Conservation (phyloP, 2,329 filamentous ascomycete species). For the Elsinoe batatas region DNA sequence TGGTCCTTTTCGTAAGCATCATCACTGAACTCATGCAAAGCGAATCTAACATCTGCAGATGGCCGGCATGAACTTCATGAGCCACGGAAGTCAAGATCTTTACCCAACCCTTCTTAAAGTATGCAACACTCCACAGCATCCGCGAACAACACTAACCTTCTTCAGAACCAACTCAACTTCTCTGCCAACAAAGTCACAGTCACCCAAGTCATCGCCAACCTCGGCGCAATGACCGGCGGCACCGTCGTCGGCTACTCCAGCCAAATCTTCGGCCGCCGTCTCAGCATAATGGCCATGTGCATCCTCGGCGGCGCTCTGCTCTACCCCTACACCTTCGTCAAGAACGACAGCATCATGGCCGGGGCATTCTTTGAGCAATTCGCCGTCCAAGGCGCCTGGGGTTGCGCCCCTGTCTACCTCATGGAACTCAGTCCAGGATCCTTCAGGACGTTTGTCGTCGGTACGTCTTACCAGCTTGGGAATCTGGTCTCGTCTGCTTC, state of each 20-base stretch:
- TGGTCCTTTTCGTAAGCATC: slow-evolving; percentile 64
- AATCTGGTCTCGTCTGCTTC: slow-evolving; percentile 33
- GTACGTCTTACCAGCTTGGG: slow-evolving; percentile 32
- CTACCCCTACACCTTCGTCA: slow-evolving; percentile 27
- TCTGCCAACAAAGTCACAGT: slow-evolving; percentile 33
- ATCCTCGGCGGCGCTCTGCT: slow-evolving; percentile 29
- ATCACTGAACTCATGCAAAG: slow-evolving; percentile 18
- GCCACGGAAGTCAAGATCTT: slow-evolving; percentile 31
- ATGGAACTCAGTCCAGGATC: slow-evolving; percentile 28
- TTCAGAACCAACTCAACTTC: slow-evolving; percentile 44
- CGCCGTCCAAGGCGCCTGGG: slow-evolving; percentile 31
- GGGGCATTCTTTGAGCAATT: slow-evolving; percentile 31
- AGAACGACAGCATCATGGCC: slow-evolving; percentile 25
- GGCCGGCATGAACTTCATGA: slow-evolving; percentile 29
- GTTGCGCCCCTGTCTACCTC: slow-evolving; percentile 31
- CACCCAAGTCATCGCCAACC: slow-evolving; percentile 36
- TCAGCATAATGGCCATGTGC: slow-evolving; percentile 31
- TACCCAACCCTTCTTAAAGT: slow-evolving; percentile 31
- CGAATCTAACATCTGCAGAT: slow-evolving; percentile 19
- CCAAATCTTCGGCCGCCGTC: slow-evolving; percentile 28
- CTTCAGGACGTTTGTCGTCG: slow-evolving; percentile 29
- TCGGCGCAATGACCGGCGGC: slow-evolving; percentile 29
- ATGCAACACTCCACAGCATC: slow-evolving; percentile 46
- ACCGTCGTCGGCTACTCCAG: slow-evolving; percentile 29
- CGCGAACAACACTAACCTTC: slow-evolving; percentile 23